Evolutionary conservation across 306 rosid genomes (phyloP), one percentile per base, ranked within the genome.

Genomic region (Canavalia ensiformis): DNA sequence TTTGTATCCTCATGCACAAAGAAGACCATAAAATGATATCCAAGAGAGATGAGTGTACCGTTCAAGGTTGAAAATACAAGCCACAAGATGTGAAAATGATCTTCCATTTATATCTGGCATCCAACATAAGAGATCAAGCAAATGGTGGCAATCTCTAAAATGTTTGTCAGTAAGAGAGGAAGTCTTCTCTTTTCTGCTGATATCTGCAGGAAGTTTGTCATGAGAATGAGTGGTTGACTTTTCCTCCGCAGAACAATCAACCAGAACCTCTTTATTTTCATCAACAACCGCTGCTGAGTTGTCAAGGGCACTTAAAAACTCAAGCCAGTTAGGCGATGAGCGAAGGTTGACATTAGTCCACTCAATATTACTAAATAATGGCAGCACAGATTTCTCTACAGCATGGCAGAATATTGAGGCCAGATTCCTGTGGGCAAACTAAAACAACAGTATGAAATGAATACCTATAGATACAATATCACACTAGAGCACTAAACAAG

Each of bases 51-150:
- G 56, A 63, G 25, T 28, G 49, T 88, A 95, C 99, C 99, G 76
- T 88, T 95, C 97, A 77, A 95, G 93, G 85, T 95, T 90, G 83
- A 95, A 92, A 83, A 95, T 80, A 76, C 84, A 79, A 51, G 93
- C 80, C 41, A 82, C 78, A 75, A 82, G 73, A 70, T n/a, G 86
- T 71, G 90, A 86, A 60, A 85, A 76, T 68, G 99, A 88, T 76
- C 65, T 86, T 71, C 86, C 77, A 80, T 85, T 83, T 33, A 88
- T 74, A 85, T 78, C 91, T 67, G 90, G 89, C 87, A 88, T 88
- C 83, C 82, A 63, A 84, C 90, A 82, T 68, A 95, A 72, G 44
- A 93, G 90, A 81, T 83, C 87, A 71, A 93, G 92, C 87, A 95
- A 86, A 81, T 84, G 82, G 74, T 85, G 86, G 85, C 93, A 91